Evolutionary conservation across 768 basidiomycete species (phyloP).

Genomic region (Chiua virens): DNA sequence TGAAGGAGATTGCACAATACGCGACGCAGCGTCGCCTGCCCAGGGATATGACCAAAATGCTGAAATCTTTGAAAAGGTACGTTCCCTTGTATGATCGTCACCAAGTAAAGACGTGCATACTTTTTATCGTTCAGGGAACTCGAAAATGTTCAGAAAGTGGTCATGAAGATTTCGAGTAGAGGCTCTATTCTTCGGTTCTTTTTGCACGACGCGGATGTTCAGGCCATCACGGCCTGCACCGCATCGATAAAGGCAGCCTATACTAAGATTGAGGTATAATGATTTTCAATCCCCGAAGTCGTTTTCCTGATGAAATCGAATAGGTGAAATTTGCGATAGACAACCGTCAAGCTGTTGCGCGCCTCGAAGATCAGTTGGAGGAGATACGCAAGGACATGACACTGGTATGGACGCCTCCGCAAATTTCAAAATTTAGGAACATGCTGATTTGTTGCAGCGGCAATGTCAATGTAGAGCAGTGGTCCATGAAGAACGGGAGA

Average conservation of each 20-base stretch:
- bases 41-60: background rate
- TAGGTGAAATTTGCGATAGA: conserved; percentile 16
- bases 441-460: conserved; percentile 3
- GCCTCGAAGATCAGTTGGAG: conserved; percentile 10
- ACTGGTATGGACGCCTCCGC: background rate
- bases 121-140: conserved; percentile 6
- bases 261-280: conserved; percentile 5
- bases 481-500: background rate
- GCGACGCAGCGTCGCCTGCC: background rate
- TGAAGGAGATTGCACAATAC: conserved; percentile 7
- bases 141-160: conserved; percentile 2
- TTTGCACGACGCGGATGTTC: conserved; percentile 9
- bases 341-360: conserved; percentile 3
- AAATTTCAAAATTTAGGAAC: background rate
- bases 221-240: conserved; percentile 6
- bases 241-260: conserved; percentile 10
- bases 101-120: too few relatives aligned
- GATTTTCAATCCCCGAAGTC: background rate
- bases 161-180: conserved; percentile 8
- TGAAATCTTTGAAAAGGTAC: conserved; percentile 8
- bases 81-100: background rate
- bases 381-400: background rate
- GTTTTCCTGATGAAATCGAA: background rate
- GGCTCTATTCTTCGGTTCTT: conserved; percentile 1
- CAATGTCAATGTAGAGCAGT: conserved; percentile 5